A percentile compares a stretch with the other conserved stretches of the same genome.
Conservation (phyloP, 179 eudicot species). For the Silene coronaria region DNA sequence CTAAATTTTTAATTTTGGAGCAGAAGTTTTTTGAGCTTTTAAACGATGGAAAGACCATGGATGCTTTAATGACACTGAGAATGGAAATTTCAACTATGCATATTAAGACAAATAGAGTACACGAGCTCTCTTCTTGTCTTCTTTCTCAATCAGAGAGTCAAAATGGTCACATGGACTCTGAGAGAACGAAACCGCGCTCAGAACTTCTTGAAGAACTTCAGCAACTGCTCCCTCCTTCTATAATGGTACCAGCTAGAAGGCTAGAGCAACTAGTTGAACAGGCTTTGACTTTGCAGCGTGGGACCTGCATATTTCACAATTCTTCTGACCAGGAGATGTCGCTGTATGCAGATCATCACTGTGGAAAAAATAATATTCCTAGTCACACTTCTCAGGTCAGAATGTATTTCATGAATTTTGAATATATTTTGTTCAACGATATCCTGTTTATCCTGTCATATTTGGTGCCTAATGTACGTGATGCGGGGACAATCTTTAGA, state of each 20-base stretch:
- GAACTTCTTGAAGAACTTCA: constrained; percentile 51
- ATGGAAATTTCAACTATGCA: constrained; percentile 55
- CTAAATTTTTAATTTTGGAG: constrained; percentile 60
- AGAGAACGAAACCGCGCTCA: constrained; percentile 32
- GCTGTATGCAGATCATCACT: constrained; percentile 59
- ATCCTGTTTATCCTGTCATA: not conserved
- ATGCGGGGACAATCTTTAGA: not conserved
- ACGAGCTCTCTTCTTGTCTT: constrained; percentile 54
- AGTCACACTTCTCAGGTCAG: constrained; percentile 60
- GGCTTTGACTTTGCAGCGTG: constrained; percentile 59
- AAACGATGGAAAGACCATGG: constrained; percentile 38
- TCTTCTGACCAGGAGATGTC: constrained; percentile 48
- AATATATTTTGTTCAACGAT: not conserved
- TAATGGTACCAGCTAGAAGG: constrained; percentile 60
- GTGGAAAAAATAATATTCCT: constrained; percentile 70
- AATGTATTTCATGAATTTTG: constrained; percentile 7
- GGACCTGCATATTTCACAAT: constrained; percentile 57
- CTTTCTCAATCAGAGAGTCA: constrained; percentile 30
- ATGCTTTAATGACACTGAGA: constrained; percentile 53
- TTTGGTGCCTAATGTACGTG: not conserved
- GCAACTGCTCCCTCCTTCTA: constrained; percentile 51
- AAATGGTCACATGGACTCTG: constrained; percentile 19
- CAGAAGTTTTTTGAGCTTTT: constrained; percentile 62
- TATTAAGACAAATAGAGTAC: constrained; percentile 43
- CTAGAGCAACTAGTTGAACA: constrained; percentile 59